Base-by-base conservation (phyloP, 2,329 filamentous ascomycete species). In the Fusarium burgessii region DNA sequence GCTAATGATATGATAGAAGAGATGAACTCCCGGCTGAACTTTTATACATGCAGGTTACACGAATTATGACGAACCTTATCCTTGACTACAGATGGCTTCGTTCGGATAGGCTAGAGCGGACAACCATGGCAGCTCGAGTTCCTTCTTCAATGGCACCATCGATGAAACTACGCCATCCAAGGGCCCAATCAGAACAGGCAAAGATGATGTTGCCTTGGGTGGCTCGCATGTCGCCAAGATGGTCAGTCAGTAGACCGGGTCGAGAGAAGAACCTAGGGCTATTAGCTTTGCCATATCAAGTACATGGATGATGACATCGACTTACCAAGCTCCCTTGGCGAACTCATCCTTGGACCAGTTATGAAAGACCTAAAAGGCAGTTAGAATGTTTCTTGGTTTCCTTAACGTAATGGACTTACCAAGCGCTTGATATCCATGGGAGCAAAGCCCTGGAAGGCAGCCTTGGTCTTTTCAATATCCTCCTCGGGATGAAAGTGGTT, bases 141-240 rank as follows among this genome's bases (percentile, higher is more conserved):
- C 84, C 84, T 36, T 84, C 82, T 54, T 85, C 82, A 43, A 86
- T 85, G 0, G 84, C 84, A 2, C 84, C 84, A 65, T 87, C 85
- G 15, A 86, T 85, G 41, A 86, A 86, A 25, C 84, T 82, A 1
- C 84, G 77, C 84, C 85, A 86, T 0, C 84, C 84, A 11, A 83
- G 68, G 4, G 84, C 84, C 84, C 84, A 86, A 49, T 86, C 84
- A 0, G 83, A 82, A 56, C 80, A 84, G 0, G 83, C 83, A 77
- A 86, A 86, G 7, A 84, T 66, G 7, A 85, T 72, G 38, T 84
- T 83, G 0, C 82, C 83, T 41, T 85, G 82, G 2, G 79, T 76
- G 2, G 75, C 76, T 40, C 83, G 73, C 70, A 86, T 77, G n/a
- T 80, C 80, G 1, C 80, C 76, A 0, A 85, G 74, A 57, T 84